phyloP scores from a whole-genome alignment of 148 eudicot genomes.

The Persicaria maculosa region DNA sequence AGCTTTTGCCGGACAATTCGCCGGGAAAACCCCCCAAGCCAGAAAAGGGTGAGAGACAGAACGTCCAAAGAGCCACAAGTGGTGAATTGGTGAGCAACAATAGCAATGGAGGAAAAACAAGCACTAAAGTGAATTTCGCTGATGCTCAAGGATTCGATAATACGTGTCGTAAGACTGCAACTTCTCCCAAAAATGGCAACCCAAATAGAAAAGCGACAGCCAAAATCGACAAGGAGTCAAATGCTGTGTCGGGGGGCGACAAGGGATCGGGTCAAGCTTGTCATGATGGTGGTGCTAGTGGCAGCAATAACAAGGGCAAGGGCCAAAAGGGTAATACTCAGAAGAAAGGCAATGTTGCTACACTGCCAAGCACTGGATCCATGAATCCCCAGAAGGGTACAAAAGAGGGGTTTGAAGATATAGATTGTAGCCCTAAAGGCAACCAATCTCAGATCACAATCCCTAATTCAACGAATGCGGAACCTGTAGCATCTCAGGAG shows the following conservation, averaged over 20 bases:
- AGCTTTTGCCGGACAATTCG: conserved; percentile 27
- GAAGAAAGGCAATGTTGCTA: conserved; percentile 19
- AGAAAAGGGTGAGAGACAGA: conserved; percentile 9
- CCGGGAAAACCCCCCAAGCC: conserved; percentile 2
- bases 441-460: conserved; percentile 24
- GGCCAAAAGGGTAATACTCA: conserved; percentile 31
- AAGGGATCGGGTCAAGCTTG: background rate
- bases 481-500: background rate
- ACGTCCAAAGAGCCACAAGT: background rate
- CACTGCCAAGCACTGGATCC: conserved; percentile 24
- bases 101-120: conserved; percentile 20
- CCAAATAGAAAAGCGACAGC: conserved; percentile 1
- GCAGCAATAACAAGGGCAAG: conserved; percentile 41
- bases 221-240: conserved; percentile 6
- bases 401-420: conserved; percentile 21
- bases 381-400: conserved; percentile 17
- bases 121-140: background rate
- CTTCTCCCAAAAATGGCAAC: conserved; percentile 3
- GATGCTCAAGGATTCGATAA: conserved; percentile 2
- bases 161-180: conserved; percentile 9
- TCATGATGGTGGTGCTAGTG: background rate
- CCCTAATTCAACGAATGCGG: background rate
- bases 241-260: background rate
- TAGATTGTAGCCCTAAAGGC: conserved; percentile 32
- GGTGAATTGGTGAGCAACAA: background rate